Base-by-base conservation (phyloP, 805 yeast species). In the Pichia insulana region DNA sequence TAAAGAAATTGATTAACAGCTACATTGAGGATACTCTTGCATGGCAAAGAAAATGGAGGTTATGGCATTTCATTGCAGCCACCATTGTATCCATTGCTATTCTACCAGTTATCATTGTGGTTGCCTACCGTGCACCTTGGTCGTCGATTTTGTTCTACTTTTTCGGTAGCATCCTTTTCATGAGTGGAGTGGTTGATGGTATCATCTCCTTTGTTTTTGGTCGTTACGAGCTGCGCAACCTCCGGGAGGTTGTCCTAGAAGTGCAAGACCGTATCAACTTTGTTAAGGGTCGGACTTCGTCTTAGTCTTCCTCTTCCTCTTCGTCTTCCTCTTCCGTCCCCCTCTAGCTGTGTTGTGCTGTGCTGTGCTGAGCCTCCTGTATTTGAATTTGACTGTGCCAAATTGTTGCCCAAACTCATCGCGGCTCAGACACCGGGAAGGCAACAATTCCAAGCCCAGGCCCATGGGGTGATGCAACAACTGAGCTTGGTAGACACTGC, bases 131-230 rank as follows among this genome's bases (percentile, higher is more conserved):
- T 22, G 62, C 74, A 57, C 53, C 74, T 13, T 84, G 86, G 80
- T 68, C 79, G 1, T 73, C 86, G 0, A 75, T 86, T n/a, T 56
- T 87, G 7, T 71, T 87, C 58, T 68, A 78, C 15, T 48, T 85
- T 2, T 68, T 70, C 4, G 71, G 83, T 2, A 66, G 75, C 0
- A 50, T 77, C 0, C 58, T 87, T 3, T 70, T 78, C 0, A 69
- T 78, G 3, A 70, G 89, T 0, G 97, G 96, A 0, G 63, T 74
- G 0, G 58, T 83, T 1, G 80, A 87, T 56, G 95, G 95, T 0
- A 55, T 85, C 42, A 83, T 92, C 36, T 89, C 90, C 33, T 73
- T 70, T 43, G 55, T 87, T 26, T 90, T 89, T 56, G 94, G 95
- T 0, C 68, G 87, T 28, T 70, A 76, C n/a, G 98, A 92, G 57